These are phyloP conservation scores for Niebla homalea DNA, from an alignment of 495 filamentous ascomycete genomes.

Conservation along the genomic window DNA sequence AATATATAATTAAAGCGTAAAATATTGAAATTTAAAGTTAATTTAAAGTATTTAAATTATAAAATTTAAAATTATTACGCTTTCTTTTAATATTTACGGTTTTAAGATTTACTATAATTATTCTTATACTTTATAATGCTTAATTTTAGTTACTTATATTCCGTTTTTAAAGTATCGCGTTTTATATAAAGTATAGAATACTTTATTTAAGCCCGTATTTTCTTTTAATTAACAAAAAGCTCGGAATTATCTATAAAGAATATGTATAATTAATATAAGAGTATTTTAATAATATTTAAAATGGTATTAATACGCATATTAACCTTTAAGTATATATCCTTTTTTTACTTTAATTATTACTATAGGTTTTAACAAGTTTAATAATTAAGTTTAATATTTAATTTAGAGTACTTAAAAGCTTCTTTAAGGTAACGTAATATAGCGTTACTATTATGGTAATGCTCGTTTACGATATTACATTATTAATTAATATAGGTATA, in stretches of 20 bases:
- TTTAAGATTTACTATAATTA: not conserved
- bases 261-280: not conserved
- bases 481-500: conserved; percentile 2
- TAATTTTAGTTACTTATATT: too few species aligned
- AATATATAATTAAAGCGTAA: not conserved
- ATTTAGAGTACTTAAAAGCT: not conserved
- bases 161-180: too few species aligned
- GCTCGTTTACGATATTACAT: not conserved
- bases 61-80: not conserved
- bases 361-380: not conserved
- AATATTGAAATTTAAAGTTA: not conserved
- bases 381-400: not conserved
- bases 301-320: not conserved
- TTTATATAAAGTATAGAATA: too few species aligned
- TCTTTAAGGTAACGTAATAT: not conserved
- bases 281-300: not conserved
- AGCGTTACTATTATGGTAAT: not conserved
- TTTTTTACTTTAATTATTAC: not conserved
- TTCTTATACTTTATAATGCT: not conserved
- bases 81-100: too few species aligned
- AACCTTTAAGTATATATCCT: not conserved
- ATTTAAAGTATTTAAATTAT: not conserved
- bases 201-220: too few species aligned
- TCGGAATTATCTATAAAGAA: not conserved
- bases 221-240: too few species aligned